Evolutionary conservation across 2,329 filamentous ascomycete species (phyloP), one percentile per base, ranked within the genome.

Genomic region (Epichloe sp.): DNA sequence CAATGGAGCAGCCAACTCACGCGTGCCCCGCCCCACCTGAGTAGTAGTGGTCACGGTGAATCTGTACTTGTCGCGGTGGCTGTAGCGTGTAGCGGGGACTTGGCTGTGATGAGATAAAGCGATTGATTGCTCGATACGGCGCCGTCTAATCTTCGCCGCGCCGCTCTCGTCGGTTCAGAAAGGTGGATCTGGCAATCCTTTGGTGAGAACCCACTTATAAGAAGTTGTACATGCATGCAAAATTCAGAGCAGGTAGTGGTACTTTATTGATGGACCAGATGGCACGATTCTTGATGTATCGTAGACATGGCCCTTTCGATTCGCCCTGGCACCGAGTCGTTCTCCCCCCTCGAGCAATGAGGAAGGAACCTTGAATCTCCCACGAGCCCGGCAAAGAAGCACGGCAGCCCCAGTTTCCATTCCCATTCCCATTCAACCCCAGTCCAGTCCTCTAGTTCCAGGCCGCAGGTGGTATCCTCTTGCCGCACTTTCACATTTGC

Each of bases 401-500:
- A 47, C 45, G 50, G 47, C 47, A 36, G 43, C 44, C 47, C 47
- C 45, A 41, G 43, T 47, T 42, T 4, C 48, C 48, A 35, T 37
- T 26, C 46, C 23, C 17, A 47, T 42, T 35, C 21, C 38, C 47
- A 40, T 31, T 37, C 15, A 35, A 23, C 38, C 37, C 45, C 34
- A 31, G 19, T 23, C 23, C 35, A 44, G 10, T 31, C 45, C 50
- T 41, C 23, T 26, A 49, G 51, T 34, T 41, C 52, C 54, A 55
- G 54, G 55, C 45, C 40, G 44, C 46, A 40, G 36, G 37, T 38
- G 46, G 51, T 23, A 58, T 60, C 58, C 50, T 58, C 56, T 50
- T 56, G 54, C 58, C 50, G 54, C 57, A 55, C 59, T 53, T 56
- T 51, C 55, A 46, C 52, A 53, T 57, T 56, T 56, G 57, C 54